phyloP scores from a whole-genome alignment of 2,329 filamentous ascomycete species.

The Aspergillus eucalypticola region DNA sequence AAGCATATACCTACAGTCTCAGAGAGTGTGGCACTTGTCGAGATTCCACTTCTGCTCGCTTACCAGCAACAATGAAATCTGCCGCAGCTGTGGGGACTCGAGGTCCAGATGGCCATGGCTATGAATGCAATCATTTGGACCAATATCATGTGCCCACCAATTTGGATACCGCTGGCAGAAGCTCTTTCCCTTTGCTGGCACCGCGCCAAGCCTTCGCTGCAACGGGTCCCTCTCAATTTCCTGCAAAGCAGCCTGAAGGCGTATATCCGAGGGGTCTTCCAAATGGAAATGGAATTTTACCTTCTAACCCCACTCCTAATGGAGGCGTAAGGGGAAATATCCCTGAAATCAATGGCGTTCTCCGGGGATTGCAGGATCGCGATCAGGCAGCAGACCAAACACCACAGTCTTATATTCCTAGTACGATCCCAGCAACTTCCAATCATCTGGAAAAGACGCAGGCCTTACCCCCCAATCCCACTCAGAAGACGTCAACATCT shows the following conservation, averaged over 20 bases:
- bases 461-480: slow-evolving; percentile 28
- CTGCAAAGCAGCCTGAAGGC: slow-evolving; percentile 22
- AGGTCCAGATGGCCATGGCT: slow-evolving; percentile 12
- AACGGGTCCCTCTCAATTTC: slow-evolving; percentile 7
- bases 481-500: slow-evolving; percentile 28
- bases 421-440: slow-evolving; percentile 26
- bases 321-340: background rate
- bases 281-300: background rate
- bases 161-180: slow-evolving; percentile 5
- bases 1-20: too few relatives aligned
- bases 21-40: too few relatives aligned
- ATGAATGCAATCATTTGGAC: slow-evolving; percentile 12
- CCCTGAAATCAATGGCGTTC: background rate
- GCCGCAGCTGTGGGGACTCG: slow-evolving; percentile 24
- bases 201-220: slow-evolving; percentile 2
- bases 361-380: slow-evolving; percentile 14
- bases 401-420: slow-evolving; percentile 14
- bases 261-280: slow-evolving; percentile 11
- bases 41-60: background rate
- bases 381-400: slow-evolving; percentile 17
- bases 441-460: slow-evolving; percentile 25
- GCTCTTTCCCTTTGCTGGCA: slow-evolving; percentile 6
- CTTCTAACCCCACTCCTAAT: background rate
- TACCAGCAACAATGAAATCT: slow-evolving; percentile 26
- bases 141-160: slow-evolving; percentile 17